A percentile compares a stretch with the other conserved stretches of the same genome.
Conservation (phyloP, 768 basidiomycete genomes). For the Psilocybe tampanensis region DNA sequence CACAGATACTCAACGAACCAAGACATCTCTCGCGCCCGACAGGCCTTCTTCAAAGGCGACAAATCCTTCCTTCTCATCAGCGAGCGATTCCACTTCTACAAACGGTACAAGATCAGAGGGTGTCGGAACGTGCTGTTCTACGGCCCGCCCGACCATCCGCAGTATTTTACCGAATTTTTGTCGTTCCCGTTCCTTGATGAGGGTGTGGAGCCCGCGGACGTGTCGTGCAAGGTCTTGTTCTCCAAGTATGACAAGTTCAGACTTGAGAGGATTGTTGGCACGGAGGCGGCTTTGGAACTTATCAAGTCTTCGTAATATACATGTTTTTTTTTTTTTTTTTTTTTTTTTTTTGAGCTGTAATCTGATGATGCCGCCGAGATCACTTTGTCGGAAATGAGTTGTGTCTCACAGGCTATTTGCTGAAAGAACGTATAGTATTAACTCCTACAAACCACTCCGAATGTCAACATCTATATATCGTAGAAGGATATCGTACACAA, state of each 20-base stretch:
- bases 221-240: constrained; percentile 81
- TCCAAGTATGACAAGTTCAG: constrained; percentile 89
- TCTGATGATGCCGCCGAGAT: no score
- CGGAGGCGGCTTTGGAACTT: constrained; percentile 44
- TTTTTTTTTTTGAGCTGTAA: no score
- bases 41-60: constrained; percentile 88
- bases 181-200: constrained; percentile 91
- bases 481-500: constrained; percentile 9
- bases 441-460: background rate
- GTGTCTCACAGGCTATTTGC: no score
- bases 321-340: no score
- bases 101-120: constrained; percentile 93
- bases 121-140: constrained; percentile 95
- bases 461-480: constrained; percentile 10
- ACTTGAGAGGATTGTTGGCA: constrained; percentile 82
- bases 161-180: constrained; percentile 90
- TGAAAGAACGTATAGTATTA: no score
- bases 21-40: constrained; percentile 92
- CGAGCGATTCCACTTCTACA: constrained; percentile 99
- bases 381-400: no score
- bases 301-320: constrained; percentile 32
- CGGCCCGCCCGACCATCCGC: constrained; percentile 85
- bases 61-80: constrained; percentile 88
- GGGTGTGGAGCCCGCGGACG: constrained; percentile 83
- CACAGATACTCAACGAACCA: constrained; percentile 87